These are phyloP conservation scores for Phaeoacremonium minimum DNA, from an alignment of 2,329 filamentous ascomycete species.

Conservation along the genomic window DNA sequence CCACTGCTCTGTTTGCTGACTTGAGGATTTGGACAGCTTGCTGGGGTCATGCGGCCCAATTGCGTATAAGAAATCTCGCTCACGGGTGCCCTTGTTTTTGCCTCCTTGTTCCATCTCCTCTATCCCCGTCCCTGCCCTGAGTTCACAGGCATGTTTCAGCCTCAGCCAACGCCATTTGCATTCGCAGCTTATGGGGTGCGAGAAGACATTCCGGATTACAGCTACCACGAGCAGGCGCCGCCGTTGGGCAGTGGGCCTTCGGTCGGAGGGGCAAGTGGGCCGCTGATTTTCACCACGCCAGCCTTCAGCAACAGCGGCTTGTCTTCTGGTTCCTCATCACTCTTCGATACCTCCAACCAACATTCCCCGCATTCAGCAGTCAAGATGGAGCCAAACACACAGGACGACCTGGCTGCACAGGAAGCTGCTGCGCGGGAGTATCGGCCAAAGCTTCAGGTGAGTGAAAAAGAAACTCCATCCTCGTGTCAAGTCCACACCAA, in stretches of 20 bases:
- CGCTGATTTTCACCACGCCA: conserved; percentile 5
- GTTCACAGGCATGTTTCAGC: conserved; percentile 47
- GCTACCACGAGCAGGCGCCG: conserved; percentile 13
- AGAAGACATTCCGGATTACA: conserved; percentile 18
- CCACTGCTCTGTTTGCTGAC: too few relatives aligned
- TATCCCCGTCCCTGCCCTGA: neutral
- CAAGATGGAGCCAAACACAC: conserved; percentile 32
- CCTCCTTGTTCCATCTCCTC: too few relatives aligned
- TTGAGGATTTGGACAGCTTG: too few relatives aligned
- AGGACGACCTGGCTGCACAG: conserved; percentile 49
- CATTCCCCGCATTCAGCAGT: conserved; percentile 8
- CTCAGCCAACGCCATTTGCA: conserved; percentile 44
- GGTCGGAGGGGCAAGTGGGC: neutral
- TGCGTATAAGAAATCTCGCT: too few relatives aligned
- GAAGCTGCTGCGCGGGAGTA: conserved; percentile 58
- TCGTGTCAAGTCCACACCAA: too few relatives aligned
- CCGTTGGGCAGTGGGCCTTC: conserved; percentile 2
- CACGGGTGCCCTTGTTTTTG: too few relatives aligned
- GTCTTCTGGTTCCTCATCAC: conserved; percentile 3
- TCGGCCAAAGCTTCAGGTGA: conserved; percentile 51
- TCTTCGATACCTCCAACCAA: conserved; percentile 14
- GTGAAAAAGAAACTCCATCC: conserved; percentile 5
- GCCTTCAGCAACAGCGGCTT: conserved; percentile 7
- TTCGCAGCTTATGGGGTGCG: conserved; percentile 38
- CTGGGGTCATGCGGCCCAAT: too few relatives aligned